Evolutionary conservation across 768 basidiomycete species (phyloP), one percentile per base, ranked within the genome.

Genomic region (Gautieria morchelliformis): DNA sequence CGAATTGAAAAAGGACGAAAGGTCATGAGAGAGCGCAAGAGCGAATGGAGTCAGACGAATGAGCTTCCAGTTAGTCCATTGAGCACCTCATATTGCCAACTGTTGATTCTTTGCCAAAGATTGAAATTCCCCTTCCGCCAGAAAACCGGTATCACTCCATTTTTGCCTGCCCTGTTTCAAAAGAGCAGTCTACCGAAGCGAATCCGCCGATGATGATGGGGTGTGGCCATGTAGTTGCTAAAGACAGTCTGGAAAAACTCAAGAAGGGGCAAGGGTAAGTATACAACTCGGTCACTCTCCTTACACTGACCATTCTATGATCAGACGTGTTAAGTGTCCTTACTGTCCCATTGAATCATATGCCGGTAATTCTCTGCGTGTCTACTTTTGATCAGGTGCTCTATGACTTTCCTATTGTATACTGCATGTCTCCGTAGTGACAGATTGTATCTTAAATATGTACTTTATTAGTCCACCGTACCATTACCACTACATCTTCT

Each of bases 191-290:
- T 22, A 94, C 90, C 4, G 87, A 91, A 53, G 70, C 78, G 58
- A 99, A 99, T 68, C 96, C 93, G 9, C 95, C 96, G 0, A 96
- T 96, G 92, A 94, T 97, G 89, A 87, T 99, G 78, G 73, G 75
- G 4, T 98, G 96, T 67, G 96, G 95, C 2, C 96, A 99, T 70
- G 93, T 96, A 39, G 85, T 99, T 46, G 86, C 91, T 1, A 87
- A 87, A 67, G 95, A 97, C 65, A 95, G 90, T 68, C 72, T 98
- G 61, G 82, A 83, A 61, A 91, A 93, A 68, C 74, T 99, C 47
- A 86, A 88, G 67, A 97, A 95, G 72, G 79, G 85, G 32, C 87
- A 84, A 46, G 77, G 79, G 85, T 86, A 71, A 75, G 95, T 85
- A 54, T 65, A 48, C 22, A 58, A 52, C 53, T 6, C 41, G 35